Base-by-base conservation (phyloP, 495 filamentous ascomycete species). In the Lichina pygmaea region DNA sequence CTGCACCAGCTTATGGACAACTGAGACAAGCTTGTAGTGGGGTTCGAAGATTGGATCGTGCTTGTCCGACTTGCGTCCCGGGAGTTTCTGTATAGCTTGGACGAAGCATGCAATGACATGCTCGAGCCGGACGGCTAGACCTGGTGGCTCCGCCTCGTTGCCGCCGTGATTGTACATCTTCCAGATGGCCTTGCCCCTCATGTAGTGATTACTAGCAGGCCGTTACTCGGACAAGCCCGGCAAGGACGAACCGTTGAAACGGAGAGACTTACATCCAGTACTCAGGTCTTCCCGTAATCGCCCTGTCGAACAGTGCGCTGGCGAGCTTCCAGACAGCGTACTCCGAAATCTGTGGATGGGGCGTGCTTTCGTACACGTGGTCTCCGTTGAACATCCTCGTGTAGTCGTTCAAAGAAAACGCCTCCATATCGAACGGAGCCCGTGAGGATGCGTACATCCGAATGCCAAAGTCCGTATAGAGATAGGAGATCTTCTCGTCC, bases 151-250 rank as follows among this genome's bases (percentile, higher is more conserved):
- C 53, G 70, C 54, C 48, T 65, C 51, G 54, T 75, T 68, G 7
- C 63, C 61, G 11, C 66, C 67, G 48, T 67, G 75, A 43, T 64
- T 60, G 53, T 75, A 77, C 79, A 95, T 91, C 60, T 95, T 99
- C 77, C 86, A 94, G 31, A 86, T 66, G 54, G 85, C 92, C 63
- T 99, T 99, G 37, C 78, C 81, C 8, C 85, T 72, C 72, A 86
- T 86, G 56, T 86, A 95, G 42, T 79, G 74, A 50, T 77, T 81
- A 56, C 75, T 81, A 52, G 7, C 1, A 24, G 24, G 4, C 24
- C 24, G 24, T 24, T 24, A 24, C 24, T 24, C 24, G 4, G 24
- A 24, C 24, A 24, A 24, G 24, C 24, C 24, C 33, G 15, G 34
- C 12, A 31, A 3, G 13, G 17, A 40, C 34, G 41, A 33, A 8